Evolutionary conservation across 345 rosid species (phyloP).

Genomic region (Pseudoturritis turrita): DNA sequence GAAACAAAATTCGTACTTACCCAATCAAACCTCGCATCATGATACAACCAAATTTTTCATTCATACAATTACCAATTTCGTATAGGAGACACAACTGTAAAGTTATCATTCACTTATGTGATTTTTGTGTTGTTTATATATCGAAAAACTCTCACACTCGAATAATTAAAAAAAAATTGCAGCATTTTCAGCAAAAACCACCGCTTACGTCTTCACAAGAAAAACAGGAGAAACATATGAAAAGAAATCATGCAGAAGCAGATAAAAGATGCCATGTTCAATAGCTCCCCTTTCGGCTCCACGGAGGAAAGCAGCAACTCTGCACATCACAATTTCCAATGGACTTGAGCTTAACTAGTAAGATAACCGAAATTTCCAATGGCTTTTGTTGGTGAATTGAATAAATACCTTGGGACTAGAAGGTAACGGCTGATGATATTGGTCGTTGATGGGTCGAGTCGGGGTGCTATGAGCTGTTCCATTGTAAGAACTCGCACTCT

Average conservation of each 20-base stretch:
- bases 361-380: not conserved
- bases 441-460: constrained; percentile 14
- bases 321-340: constrained; percentile 17
- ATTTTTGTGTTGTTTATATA: not conserved
- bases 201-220: not conserved
- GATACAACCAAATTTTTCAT: not conserved
- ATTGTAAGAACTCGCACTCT: not conserved
- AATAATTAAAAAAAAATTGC: not conserved
- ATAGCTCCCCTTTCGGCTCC: constrained; percentile 14
- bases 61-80: not conserved
- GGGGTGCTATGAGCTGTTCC: constrained; percentile 16
- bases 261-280: not conserved
- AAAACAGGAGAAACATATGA: not conserved
- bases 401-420: constrained; percentile 28
- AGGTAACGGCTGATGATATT: constrained; percentile 15
- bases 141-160: not conserved
- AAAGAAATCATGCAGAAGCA: not conserved
- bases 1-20: not conserved
- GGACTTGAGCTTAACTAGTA: not conserved
- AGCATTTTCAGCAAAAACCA: not conserved
- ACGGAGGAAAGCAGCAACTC: constrained; percentile 63
- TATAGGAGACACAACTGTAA: not conserved
- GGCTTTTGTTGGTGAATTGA: not conserved
- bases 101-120: not conserved
- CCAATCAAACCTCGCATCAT: not conserved